Conservation (phyloP, 805 yeast genomes). For the Candida vaughaniae region DNA sequence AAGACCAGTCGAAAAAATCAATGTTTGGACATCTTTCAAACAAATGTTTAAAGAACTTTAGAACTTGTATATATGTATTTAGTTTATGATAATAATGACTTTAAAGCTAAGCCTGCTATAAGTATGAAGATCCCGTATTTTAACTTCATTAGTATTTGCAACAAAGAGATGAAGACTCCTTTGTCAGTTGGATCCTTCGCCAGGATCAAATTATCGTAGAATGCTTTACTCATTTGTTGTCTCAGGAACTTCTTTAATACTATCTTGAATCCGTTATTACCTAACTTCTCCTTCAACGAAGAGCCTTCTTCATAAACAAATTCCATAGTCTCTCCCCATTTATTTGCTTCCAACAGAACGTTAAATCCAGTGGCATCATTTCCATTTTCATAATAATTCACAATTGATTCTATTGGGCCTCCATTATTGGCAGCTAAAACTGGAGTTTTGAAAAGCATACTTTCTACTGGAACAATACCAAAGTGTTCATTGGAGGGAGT, state of each 20-base stretch:
- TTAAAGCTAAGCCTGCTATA: neutral
- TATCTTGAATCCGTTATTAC: slow-evolving; percentile 36
- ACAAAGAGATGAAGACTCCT: slow-evolving; percentile 1
- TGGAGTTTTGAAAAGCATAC: slow-evolving; percentile 81
- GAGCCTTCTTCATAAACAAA: slow-evolving; percentile 27
- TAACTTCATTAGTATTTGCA: neutral
- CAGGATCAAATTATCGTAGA: slow-evolving; percentile 18
- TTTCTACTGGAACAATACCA: slow-evolving; percentile 96
- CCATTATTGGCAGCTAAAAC: slow-evolving; percentile 87
- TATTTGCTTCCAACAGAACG: slow-evolving; percentile 43
- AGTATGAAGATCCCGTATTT: neutral
- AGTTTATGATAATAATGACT: neutral
- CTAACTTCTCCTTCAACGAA: slow-evolving; percentile 21
- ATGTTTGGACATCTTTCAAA: slow-evolving; percentile 31
- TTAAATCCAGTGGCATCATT: slow-evolving; percentile 63
- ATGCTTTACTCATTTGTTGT: slow-evolving; percentile 41
- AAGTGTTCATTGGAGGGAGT: slow-evolving; percentile 94
- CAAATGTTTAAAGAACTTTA: slow-evolving; percentile 21
- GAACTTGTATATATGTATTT: slow-evolving; percentile 2
- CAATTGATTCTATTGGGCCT: slow-evolving; percentile 86
- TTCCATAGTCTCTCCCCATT: slow-evolving; percentile 57
- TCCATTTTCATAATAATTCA: slow-evolving; percentile 27
- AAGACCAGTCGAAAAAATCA: slow-evolving; percentile 19
- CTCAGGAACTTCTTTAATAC: slow-evolving; percentile 43
- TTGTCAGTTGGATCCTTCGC: slow-evolving; percentile 1